Percentiles rank a stretch among this genome's conserved stretches.
Conservation (phyloP, 1,139 yeast species). For the Zygoascus sp. region DNA sequence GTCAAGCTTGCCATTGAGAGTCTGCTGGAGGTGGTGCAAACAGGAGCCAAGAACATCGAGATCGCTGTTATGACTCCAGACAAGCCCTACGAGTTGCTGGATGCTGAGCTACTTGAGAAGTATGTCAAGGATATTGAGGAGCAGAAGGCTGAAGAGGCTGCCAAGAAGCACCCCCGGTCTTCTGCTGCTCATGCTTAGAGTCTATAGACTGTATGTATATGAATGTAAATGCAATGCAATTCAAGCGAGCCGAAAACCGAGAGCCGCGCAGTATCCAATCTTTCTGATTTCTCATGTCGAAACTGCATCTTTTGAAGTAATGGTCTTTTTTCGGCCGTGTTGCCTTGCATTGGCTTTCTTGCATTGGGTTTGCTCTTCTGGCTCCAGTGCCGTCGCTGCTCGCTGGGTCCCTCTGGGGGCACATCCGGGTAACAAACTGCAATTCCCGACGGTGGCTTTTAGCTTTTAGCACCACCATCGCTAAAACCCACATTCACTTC, state of each 20-base stretch:
- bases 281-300: too few relatives aligned
- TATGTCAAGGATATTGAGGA: conserved; percentile 82
- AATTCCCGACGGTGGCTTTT: background rate
- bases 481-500: background rate
- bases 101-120: conserved; percentile 68
- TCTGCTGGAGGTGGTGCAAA: conserved; percentile 91
- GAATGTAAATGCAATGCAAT: background rate
- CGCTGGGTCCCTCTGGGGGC: too few relatives aligned
- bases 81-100: conserved; percentile 39
- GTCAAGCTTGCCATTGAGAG: conserved; percentile 80
- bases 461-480: background rate
- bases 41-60: conserved; percentile 95
- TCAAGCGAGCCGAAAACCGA: too few relatives aligned
- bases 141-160: conserved; percentile 88
- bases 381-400: too few relatives aligned
- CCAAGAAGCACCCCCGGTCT: conserved; percentile 49
- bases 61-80: conserved; percentile 80
- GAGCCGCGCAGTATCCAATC: too few relatives aligned
- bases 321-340: too few relatives aligned
- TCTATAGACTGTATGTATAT: background rate
- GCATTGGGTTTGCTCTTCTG: too few relatives aligned
- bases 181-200: conserved; percentile 5
- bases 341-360: too few relatives aligned
- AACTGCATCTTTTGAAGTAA: too few relatives aligned
- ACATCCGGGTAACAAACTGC: background rate